Evolutionary conservation across 768 basidiomycete species (phyloP).

Genomic region (Bullera alba): DNA sequence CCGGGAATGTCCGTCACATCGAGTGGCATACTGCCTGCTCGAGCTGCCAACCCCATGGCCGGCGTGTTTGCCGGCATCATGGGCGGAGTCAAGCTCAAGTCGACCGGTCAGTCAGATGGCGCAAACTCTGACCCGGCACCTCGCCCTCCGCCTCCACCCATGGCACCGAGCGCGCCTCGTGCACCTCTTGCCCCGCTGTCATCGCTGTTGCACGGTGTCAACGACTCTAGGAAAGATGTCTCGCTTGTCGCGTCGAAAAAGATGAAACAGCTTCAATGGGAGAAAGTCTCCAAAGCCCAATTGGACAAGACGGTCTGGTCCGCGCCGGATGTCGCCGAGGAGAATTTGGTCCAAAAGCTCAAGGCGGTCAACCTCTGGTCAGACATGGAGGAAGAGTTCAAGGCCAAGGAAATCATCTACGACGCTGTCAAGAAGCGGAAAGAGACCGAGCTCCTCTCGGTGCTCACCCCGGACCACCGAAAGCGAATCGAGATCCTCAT

Average conservation of each 20-base stretch:
- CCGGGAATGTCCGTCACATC: conserved; percentile 15
- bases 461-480: conserved; percentile 82
- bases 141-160: not conserved
- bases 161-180: not conserved
- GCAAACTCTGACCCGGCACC: not conserved
- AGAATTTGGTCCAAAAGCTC: conserved; percentile 73
- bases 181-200: conserved; percentile 34
- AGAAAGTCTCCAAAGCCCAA: conserved; percentile 86
- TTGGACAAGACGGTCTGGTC: conserved; percentile 81
- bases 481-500: conserved; percentile 93
- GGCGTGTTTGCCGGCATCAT: conserved; percentile 39
- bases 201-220: conserved; percentile 37
- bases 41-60: conserved; percentile 15
- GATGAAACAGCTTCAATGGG: conserved; percentile 99
- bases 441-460: conserved; percentile 81
- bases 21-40: not conserved
- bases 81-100: conserved; percentile 34
- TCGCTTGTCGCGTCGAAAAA: conserved; percentile 74
- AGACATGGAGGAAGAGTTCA: conserved; percentile 97
- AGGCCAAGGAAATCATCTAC: conserved; percentile 87
- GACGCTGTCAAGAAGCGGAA: conserved; percentile 80
- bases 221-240: conserved; percentile 66
- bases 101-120: not conserved
- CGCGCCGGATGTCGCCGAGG: conserved; percentile 55
- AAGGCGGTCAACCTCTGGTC: conserved; percentile 81